Percentiles rank a stretch among this genome's conserved stretches.
Conservation (phyloP, 139 green algal species). For the Coelastrella sp. region DNA sequence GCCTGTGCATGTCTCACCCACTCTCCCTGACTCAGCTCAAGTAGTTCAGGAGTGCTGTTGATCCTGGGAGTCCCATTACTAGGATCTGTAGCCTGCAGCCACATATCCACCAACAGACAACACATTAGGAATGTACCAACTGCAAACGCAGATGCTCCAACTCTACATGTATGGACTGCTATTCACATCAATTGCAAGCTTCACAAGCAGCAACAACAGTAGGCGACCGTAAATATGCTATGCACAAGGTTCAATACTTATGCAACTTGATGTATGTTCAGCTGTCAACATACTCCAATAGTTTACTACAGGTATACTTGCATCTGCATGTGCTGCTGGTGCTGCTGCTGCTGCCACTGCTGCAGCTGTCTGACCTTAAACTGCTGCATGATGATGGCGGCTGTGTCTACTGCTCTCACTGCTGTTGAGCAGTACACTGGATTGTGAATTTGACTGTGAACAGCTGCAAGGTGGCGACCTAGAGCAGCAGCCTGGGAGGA, state of each 20-base stretch:
- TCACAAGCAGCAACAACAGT: not conserved
- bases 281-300: no score
- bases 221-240: no score
- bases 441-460: not conserved
- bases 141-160: no score
- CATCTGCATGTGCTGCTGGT: no score
- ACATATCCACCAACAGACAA: not conserved
- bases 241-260: no score
- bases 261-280: no score
- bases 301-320: no score
- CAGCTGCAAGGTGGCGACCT: not conserved
- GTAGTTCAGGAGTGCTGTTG: slow-evolving; percentile 32
- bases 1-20: slow-evolving; percentile 34
- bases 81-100: not conserved
- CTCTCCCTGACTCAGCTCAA: slow-evolving; percentile 47
- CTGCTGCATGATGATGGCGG: slow-evolving; percentile 33
- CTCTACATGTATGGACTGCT: no score
- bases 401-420: slow-evolving; percentile 30
- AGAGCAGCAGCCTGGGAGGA: slow-evolving; percentile 39
- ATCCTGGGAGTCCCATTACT: no score
- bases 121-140: no score
- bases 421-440: slow-evolving; percentile 31
- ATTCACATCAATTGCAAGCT: not conserved
- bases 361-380: no score
- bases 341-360: slow-evolving; percentile 33